Conservation (phyloP, 768 basidiomycete genomes). For the Termitomyces sp. region DNA sequence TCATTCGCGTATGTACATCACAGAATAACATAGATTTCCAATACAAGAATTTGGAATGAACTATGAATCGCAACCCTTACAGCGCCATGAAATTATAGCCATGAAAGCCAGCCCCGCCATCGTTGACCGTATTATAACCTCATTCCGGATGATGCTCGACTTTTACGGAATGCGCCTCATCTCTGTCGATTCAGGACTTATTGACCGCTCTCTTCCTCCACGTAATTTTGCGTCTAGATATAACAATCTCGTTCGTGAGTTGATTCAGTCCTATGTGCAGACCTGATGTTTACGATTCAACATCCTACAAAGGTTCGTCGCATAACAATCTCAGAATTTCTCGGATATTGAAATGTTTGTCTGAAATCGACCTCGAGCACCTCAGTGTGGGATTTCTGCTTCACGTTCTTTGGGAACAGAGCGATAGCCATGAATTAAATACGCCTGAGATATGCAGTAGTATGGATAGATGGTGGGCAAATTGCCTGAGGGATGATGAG, state of each 20-base stretch:
- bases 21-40: conserved; percentile 46
- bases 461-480: conserved; percentile 79
- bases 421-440: conserved; percentile 48
- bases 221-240: conserved; percentile 51
- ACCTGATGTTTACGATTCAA: neutral
- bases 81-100: conserved; percentile 52
- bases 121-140: conserved; percentile 45
- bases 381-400: conserved; percentile 64
- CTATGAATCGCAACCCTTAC: conserved; percentile 58
- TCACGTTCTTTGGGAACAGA: conserved; percentile 66
- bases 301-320: conserved; percentile 40
- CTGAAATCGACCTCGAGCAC: conserved; percentile 62
- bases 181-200: conserved; percentile 50
- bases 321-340: conserved; percentile 78
- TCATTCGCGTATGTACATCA: neutral
- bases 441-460: conserved; percentile 44
- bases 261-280: neutral
- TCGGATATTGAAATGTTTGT: conserved; percentile 71
- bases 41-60: conserved; percentile 75
- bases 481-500: conserved; percentile 58
- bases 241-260: conserved; percentile 62
- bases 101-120: conserved; percentile 49
- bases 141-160: conserved; percentile 72
- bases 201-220: conserved; percentile 46
- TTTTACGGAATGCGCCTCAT: conserved; percentile 75